Conservation (phyloP, 768 basidiomycete species). For the Leucogyrophana mollusca region DNA sequence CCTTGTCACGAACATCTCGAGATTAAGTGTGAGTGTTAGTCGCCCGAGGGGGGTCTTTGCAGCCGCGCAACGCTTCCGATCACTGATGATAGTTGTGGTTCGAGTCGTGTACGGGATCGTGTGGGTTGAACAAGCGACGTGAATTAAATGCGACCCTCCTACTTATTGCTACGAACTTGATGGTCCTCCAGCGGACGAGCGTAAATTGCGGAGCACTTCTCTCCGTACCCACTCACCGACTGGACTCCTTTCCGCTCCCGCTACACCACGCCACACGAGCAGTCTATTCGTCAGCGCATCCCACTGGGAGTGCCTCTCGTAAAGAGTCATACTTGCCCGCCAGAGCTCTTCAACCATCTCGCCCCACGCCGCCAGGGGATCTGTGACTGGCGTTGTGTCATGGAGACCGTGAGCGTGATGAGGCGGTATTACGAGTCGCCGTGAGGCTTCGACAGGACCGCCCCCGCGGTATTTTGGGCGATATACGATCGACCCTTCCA, state of each 20-base stretch:
- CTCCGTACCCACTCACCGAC: constrained; percentile 59
- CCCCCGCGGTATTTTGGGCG: not conserved
- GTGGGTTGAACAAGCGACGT: no score
- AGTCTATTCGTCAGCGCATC: constrained; percentile 51
- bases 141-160: no score
- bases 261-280: constrained; percentile 53
- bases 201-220: constrained; percentile 24
- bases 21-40: no score
- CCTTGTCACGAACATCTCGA: no score
- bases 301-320: constrained; percentile 35
- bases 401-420: constrained; percentile 37
- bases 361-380: constrained; percentile 46
- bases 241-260: constrained; percentile 33
- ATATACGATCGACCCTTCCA: constrained; percentile 22
- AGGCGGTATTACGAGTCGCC: constrained; percentile 23
- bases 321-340: constrained; percentile 21
- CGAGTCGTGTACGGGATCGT: no score
- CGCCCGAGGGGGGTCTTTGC: no score
- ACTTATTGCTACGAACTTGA: no score
- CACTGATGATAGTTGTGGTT: no score
- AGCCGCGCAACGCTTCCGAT: no score
- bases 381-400: constrained; percentile 23
- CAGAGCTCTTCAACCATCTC: constrained; percentile 48
- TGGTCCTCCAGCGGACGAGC: no score
- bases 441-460: not conserved